Evolutionary conservation across 192 early-diverging fungal genomes (phyloP), one percentile per base, ranked within the genome.

Genomic region (Cladochytrium replicatum): DNA sequence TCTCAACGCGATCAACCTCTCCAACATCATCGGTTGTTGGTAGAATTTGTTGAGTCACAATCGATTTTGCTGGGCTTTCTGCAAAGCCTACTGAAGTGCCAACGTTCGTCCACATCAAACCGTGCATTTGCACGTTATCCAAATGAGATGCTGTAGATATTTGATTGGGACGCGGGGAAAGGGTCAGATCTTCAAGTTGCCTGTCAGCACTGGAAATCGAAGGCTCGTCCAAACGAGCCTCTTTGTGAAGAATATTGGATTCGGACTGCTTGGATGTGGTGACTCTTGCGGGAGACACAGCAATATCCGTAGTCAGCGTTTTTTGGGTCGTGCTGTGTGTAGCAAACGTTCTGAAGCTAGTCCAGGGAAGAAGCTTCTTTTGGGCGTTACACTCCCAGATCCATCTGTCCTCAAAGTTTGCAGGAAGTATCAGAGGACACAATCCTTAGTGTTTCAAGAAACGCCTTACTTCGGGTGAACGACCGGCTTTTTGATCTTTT

Each of bases 331-430:
- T n/a, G n/a, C n/a, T n/a, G 57, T 54, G 38, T 49, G 62, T 41
- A 50, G 41, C 6, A 49, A 32, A 0, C 46, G 54, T 8, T 31
- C 38, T 60, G 52, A 78, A 95, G 3, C 58, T 54, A 21, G 67
- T 61, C 86, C 86, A 91, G 1, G 80, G 59, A 4, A 95, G 71
- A 40, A 78, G 54, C 34, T 62, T 67, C 8, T 62, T 55, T 1
- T 69, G 69, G 29, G 68, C 61, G 29, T 88, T 64, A 21, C 74
- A 79, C 22, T 95, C 86, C 0, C 68, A 60, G 4, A 95, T 61
- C 92, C 92, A 95, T 21, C 72, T 37, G 34, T 13, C 17, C 17
- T 17, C 34, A 37, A 37, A 13, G 17, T 17, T 13, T 13, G 13
- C 13, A 37, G 34, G 13, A 13, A 37, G 13, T 37, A n/a, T 37